phyloP scores from a whole-genome alignment of 73 alveolate species.

The Tetrahymena borealis region DNA sequence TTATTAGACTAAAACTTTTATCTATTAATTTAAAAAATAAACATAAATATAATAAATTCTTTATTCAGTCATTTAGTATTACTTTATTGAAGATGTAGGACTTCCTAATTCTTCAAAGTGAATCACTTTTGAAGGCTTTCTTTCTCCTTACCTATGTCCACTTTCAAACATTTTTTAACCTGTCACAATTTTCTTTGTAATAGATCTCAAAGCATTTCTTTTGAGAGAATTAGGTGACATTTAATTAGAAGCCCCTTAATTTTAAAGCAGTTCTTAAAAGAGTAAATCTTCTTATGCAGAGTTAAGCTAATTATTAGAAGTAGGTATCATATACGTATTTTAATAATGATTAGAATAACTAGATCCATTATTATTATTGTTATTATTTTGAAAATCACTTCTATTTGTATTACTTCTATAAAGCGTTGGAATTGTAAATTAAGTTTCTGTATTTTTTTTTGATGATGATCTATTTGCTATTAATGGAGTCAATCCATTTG shows the following conservation, averaged over 20 bases:
- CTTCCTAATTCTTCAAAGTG: neutral
- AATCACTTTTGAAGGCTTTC: neutral
- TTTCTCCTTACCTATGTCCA: neutral
- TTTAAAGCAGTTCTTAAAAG: too few relatives aligned
- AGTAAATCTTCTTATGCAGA: too few relatives aligned
- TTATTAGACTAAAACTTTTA: neutral
- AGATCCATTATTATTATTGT: neutral
- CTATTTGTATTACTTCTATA: neutral
- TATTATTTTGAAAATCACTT: neutral
- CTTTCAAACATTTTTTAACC: neutral
- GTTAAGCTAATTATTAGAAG: too few relatives aligned
- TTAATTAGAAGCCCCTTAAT: too few relatives aligned
- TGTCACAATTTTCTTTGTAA: neutral
- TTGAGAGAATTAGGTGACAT: neutral
- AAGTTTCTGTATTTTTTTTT: neutral
- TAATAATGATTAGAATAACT: neutral
- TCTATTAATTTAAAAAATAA: neutral
- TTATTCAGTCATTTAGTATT: neutral
- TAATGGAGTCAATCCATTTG: neutral
- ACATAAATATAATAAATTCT: neutral
- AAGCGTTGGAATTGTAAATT: neutral
- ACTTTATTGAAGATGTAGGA: neutral
- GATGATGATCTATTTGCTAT: neutral
- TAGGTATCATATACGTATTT: neutral
- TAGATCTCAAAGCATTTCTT: neutral